These are phyloP conservation scores for Geotrichum bryndzae DNA, from an alignment of 1,139 yeast genomes.

Conservation along the genomic window DNA sequence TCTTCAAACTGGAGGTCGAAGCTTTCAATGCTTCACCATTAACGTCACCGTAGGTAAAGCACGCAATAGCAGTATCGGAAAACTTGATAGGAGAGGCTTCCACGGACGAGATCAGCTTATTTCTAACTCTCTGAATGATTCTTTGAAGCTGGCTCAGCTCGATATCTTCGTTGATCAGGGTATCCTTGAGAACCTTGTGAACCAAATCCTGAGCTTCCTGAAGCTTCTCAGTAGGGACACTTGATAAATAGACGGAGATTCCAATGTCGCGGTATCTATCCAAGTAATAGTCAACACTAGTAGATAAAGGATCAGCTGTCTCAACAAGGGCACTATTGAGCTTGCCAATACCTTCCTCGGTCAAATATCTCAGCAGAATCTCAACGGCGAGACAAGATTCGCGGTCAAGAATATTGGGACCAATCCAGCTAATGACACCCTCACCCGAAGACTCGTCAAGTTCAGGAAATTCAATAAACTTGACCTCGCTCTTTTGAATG, in stretches of 20 bases:
- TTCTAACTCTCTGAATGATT: slow-evolving; percentile 57
- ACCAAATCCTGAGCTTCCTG: slow-evolving; percentile 48
- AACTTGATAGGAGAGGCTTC: slow-evolving; percentile 63
- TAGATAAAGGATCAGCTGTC: slow-evolving; percentile 74
- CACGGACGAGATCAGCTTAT: slow-evolving; percentile 55
- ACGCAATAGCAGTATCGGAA: slow-evolving; percentile 63
- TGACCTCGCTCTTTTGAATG: slow-evolving; percentile 37
- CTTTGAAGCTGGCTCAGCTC: slow-evolving; percentile 64
- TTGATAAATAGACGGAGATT: slow-evolving; percentile 11
- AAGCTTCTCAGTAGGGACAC: slow-evolving; percentile 69
- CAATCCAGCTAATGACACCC: slow-evolving; percentile 70
- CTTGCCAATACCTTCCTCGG: slow-evolving; percentile 53
- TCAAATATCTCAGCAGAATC: slow-evolving; percentile 65
- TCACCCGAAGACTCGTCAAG: slow-evolving; percentile 83
- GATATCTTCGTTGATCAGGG: slow-evolving; percentile 42
- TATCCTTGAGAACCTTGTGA: slow-evolving; percentile 47
- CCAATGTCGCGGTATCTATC: slow-evolving; percentile 13
- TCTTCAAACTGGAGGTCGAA: slow-evolving; percentile 52
- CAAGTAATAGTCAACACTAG: slow-evolving; percentile 67
- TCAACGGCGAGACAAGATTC: slow-evolving; percentile 62
- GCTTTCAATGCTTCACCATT: slow-evolving; percentile 53
- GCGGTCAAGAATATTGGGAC: slow-evolving; percentile 56
- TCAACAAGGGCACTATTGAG: slow-evolving; percentile 72
- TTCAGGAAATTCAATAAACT: slow-evolving; percentile 76
- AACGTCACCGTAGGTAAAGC: slow-evolving; percentile 69